Base-by-base conservation (phyloP, 805 yeast genomes). In the Cyberlindnera bimundalis region DNA sequence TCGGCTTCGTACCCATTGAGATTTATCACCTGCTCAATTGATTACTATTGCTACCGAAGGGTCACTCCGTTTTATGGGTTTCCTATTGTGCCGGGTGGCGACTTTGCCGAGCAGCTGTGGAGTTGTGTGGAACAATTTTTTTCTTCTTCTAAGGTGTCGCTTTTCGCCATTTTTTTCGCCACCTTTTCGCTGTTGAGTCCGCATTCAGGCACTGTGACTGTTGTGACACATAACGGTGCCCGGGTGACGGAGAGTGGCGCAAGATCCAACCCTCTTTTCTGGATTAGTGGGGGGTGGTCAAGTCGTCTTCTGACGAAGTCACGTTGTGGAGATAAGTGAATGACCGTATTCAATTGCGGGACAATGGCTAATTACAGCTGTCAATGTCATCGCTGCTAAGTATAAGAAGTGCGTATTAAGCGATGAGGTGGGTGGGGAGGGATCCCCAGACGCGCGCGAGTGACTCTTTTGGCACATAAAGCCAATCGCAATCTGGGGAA, bases 401-500 rank as follows among this genome's bases (percentile, higher is more conserved):
- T n/a, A n/a, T n/a, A n/a, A n/a, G n/a, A n/a, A n/a, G n/a, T n/a
- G n/a, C n/a, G n/a, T 12, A 13, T 26, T 6, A 8, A 26, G n/a
- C 29, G 18, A 8, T 16, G 4, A 15, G 30, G 17, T 16, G 18
- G 16, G 18, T 15, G 15, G 17, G 15, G 18, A 13, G 18, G 5
- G 6, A 9, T 28, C 33, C 28, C 28, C 28, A 33, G 38, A 34
- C 33, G 42, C 31, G 39, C 39, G 39, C 37, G 43, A 26, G 36
- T 40, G 43, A 40, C 43, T 40, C 23, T 13, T 36, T 17, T 40
- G 43, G 39, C 43, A 40, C 43, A 40, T 40, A 34, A 27, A 31
- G 39, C 43, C 43, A 40, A 40, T 40, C 44, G 44, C 44, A 40
- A 19, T 32, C 44, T 32, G 44, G 44, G 44, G 44, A 35, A 40